Evolutionary conservation across 257 asterid genomes (phyloP).

Genomic region (Gardenia jasminoides): DNA sequence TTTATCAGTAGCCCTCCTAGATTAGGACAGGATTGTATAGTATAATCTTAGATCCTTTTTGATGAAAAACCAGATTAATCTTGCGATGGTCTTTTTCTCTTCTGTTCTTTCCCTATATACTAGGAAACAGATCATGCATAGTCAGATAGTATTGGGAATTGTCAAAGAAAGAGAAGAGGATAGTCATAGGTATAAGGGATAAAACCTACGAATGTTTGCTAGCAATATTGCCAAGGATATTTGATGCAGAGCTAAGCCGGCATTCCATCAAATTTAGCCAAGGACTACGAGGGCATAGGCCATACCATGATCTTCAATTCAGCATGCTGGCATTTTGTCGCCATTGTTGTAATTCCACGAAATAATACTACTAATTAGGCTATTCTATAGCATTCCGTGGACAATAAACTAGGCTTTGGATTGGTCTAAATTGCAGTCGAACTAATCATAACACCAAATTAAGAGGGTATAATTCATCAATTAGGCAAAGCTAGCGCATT

Average conservation of each 20-base stretch:
- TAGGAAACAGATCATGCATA: background rate
- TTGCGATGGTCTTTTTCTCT: background rate
- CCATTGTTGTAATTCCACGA: background rate
- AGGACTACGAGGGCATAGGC: background rate
- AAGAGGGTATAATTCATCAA: background rate
- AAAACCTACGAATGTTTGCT: background rate
- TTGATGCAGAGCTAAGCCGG: background rate
- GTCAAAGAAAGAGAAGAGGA: no score
- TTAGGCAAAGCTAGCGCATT: background rate
- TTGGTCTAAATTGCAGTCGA: background rate
- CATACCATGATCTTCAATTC: background rate
- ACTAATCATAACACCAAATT: background rate
- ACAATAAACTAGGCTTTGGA: background rate
- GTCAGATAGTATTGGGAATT: no score
- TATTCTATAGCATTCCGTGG: background rate
- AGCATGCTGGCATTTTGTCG: slow-evolving; percentile 9
- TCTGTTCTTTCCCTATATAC: background rate
- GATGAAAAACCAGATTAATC: background rate
- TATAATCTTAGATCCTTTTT: background rate
- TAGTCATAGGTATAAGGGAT: background rate
- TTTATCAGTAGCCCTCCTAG: background rate
- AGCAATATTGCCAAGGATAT: background rate
- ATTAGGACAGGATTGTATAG: background rate
- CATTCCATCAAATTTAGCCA: background rate
- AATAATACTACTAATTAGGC: background rate